Conservation (phyloP, 139 green algal species). For the Closterium sp. region DNA sequence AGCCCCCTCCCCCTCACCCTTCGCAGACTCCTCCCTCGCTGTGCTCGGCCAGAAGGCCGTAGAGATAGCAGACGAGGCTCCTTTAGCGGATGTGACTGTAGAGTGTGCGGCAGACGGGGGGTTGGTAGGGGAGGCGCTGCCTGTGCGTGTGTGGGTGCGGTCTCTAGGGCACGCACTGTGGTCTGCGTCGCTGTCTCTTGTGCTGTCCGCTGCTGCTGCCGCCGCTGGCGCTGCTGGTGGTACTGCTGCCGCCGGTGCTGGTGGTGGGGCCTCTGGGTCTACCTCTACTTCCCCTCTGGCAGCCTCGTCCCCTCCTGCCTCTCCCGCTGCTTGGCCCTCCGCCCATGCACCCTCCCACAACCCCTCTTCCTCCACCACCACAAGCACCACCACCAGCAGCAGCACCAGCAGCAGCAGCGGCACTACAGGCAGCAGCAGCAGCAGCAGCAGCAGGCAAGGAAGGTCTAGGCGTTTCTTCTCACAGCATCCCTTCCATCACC, state of each 20-base stretch:
- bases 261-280: not conserved
- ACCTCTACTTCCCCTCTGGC: not conserved
- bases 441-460: not conserved
- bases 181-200: not conserved
- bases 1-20: not conserved
- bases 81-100: slow-evolving; percentile 10
- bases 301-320: not conserved
- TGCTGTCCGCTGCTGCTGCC: not conserved
- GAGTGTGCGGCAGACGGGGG: slow-evolving; percentile 13
- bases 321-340: too few relatives aligned
- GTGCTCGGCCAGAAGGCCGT: not conserved
- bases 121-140: slow-evolving; percentile 34
- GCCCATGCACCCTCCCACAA: too few relatives aligned
- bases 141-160: slow-evolving; percentile 22
- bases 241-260: not conserved
- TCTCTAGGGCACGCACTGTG: slow-evolving; percentile 13
- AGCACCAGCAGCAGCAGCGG: too few relatives aligned
- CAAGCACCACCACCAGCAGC: not conserved
- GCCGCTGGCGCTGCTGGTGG: not conserved
- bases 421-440: not conserved
- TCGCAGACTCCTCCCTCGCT: not conserved
- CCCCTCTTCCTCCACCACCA: too few relatives aligned
- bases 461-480: too few relatives aligned
- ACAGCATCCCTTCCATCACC: too few relatives aligned
- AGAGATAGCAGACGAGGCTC: slow-evolving; percentile 25